Evolutionary conservation across 2,329 filamentous ascomycete genomes (phyloP), one percentile per base, ranked within the genome.

Genomic region (Fusarium napiforme): DNA sequence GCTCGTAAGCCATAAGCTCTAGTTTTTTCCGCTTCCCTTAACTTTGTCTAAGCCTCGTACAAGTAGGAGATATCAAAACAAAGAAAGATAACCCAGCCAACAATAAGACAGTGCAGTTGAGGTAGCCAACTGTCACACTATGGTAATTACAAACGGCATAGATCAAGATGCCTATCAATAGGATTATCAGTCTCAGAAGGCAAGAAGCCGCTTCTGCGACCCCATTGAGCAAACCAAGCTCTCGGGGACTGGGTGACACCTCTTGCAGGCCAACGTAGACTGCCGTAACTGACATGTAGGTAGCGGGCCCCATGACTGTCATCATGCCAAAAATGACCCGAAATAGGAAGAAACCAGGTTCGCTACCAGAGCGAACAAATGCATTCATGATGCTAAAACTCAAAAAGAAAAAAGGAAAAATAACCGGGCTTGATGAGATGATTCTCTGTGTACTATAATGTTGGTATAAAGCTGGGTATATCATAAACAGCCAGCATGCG

Each of bases 1-100:
- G 8, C 11, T 37, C 6, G 2, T 14, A 26, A 16, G 18, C 6
- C 9, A 2, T 14, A 9, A 37, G 4, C 16, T 3, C 6, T 4
- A 14, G 7, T 2, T 2, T 28, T 28, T 28, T 19, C 3, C 18
- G 4, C 14, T n/a, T 28, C 23, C 7, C 12, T 53, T 7, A 53
- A 14, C 14, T 9, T 39, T 6, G 4, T 8, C 9, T 10, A n/a
- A 34, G n/a, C 16, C 10, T 28, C 34, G 12, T 5, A 15, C 50
- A 16, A 18, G 34, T 12, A 9, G 34, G 15, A 18, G 2, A 28
- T 2, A n/a, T 28, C 2, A 40, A 40, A 18, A 18, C 10, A 40
- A 16, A 12, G 19, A 55, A 28, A 9, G 34, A 55, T 18, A 39
- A 16, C 19, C 15, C 34, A 7, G 18, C 15, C 14, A 55, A 7